Percentiles rank a stretch among this genome's conserved stretches.
Evolutionary conservation across 228 moss, liverwort and hornwort genomes (phyloP).

Genomic region (Sphagnum magellanicum): DNA sequence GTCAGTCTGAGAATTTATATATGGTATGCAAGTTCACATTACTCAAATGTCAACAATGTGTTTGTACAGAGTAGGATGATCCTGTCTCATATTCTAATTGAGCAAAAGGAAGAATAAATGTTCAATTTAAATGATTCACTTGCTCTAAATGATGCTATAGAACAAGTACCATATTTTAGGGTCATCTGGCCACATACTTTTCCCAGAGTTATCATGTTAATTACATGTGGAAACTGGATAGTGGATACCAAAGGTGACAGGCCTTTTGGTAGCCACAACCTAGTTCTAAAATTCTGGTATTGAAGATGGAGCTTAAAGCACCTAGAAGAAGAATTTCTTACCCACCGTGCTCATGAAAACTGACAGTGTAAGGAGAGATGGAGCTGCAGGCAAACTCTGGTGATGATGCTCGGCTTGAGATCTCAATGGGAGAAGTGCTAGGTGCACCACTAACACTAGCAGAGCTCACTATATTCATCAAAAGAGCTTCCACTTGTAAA

Average conservation of each 20-base stretch:
- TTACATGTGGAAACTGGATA: too few relatives aligned
- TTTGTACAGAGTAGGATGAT: too few relatives aligned
- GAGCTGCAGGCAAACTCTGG: constrained; percentile 2
- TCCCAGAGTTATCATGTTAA: not conserved
- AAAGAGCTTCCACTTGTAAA: constrained; percentile 69
- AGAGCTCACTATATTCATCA: constrained; percentile 72
- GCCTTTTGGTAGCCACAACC: not conserved
- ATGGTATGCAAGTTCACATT: too few relatives aligned
- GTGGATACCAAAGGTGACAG: too few relatives aligned
- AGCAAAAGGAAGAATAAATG: not conserved
- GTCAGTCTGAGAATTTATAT: too few relatives aligned
- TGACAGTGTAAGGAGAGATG: constrained; percentile 7
- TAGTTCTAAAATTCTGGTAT: not conserved
- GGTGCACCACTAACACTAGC: constrained; percentile 9
- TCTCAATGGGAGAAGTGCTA: constrained; percentile 6
- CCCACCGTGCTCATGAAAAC: not conserved
- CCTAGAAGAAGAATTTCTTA: not conserved
- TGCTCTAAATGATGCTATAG: not conserved
- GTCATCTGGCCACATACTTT: not conserved
- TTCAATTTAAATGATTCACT: too few relatives aligned
- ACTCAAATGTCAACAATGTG: too few relatives aligned
- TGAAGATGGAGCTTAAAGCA: not conserved
- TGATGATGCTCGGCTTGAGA: constrained; percentile 4
- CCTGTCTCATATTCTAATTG: too few relatives aligned
- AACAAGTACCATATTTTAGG: not conserved